Evolutionary conservation across 345 rosid species (phyloP).

Genomic region (Schrenkiella parvula): DNA sequence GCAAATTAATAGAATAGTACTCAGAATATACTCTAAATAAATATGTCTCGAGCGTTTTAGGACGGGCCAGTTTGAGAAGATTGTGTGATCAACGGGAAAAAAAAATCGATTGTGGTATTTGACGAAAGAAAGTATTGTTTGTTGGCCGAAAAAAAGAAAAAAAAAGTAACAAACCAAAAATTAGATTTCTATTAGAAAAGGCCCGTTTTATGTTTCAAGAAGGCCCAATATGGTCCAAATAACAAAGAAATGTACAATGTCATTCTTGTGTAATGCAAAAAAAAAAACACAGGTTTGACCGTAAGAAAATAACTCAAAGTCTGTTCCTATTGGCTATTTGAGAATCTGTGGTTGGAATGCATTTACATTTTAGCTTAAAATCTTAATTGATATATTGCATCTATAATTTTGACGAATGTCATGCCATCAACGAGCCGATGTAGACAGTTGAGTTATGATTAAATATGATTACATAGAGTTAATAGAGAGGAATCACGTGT

Average conservation of each 20-base stretch:
- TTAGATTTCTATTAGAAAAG: too few relatives aligned
- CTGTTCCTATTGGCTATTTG: neutral
- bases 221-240: conserved; percentile 9
- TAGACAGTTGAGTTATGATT: neutral
- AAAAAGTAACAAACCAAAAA: too few relatives aligned
- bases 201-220: too few relatives aligned
- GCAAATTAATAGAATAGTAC: neutral
- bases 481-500: neutral
- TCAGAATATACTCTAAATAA: neutral
- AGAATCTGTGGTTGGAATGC: neutral
- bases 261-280: neutral
- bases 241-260: neutral
- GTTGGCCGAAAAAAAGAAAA: neutral
- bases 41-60: neutral
- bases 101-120: neutral
- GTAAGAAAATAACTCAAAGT: too few relatives aligned
- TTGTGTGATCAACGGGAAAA: neutral
- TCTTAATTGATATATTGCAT: neutral
- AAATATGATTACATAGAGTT: neutral
- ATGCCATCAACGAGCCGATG: neutral
- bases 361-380: neutral
- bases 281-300: too few relatives aligned
- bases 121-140: neutral
- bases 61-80: neutral
- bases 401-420: neutral